A percentile compares a stretch with the other conserved stretches of the same genome.
Conservation (phyloP, 2,329 filamentous ascomycete species). For the Apiospora hydei region DNA sequence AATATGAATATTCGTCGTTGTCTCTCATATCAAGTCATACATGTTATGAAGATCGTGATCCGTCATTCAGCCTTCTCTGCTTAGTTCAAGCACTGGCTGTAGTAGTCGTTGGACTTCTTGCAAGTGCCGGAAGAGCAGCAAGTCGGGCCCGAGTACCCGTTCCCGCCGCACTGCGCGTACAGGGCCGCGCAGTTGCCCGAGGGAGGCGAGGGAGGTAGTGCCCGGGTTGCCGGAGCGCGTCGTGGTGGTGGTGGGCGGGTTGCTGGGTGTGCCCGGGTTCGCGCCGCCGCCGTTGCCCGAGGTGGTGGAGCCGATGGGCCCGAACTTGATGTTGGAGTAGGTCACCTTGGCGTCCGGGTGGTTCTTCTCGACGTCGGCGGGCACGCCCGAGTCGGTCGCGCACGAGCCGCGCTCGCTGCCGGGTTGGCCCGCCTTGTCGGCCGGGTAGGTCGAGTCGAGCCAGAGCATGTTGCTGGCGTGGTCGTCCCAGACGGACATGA, state of each 20-base stretch:
- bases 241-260: background rate
- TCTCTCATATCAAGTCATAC: background rate
- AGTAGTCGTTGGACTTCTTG: slow-evolving; percentile 19
- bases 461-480: slow-evolving; percentile 50
- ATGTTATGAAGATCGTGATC: background rate
- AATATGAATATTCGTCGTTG: background rate
- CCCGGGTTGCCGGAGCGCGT: background rate
- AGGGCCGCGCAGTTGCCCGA: background rate
- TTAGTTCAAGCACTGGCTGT: slow-evolving; percentile 19
- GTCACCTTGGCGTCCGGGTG: slow-evolving; percentile 48
- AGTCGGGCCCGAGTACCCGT: slow-evolving; percentile 20
- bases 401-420: slow-evolving; percentile 58
- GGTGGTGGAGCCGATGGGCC: slow-evolving; percentile 52
- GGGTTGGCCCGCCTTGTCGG: slow-evolving; percentile 41
- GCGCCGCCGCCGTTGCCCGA: background rate
- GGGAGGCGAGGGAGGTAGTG: background rate
- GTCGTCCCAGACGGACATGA: slow-evolving; percentile 68
- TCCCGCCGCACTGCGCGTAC: slow-evolving; percentile 25
- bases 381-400: slow-evolving; percentile 51
- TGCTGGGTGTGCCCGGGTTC: background rate
- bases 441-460: slow-evolving; percentile 67
- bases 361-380: slow-evolving; percentile 50
- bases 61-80: background rate
- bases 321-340: slow-evolving; percentile 59
- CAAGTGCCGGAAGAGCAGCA: slow-evolving; percentile 19